Conservation (phyloP, 345 rosid genomes). For the Aegle marmelos region DNA sequence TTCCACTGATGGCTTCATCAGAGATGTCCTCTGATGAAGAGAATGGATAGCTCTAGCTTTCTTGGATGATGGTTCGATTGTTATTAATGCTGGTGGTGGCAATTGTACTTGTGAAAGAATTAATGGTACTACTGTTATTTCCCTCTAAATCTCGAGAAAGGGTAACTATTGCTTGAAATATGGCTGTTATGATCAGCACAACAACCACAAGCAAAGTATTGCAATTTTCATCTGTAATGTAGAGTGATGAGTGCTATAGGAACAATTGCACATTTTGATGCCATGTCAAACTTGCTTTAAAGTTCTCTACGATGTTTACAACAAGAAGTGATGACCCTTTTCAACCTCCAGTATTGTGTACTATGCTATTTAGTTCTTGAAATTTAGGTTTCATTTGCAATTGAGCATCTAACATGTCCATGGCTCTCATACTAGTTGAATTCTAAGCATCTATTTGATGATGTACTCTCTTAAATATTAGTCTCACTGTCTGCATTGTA, state of each 20-base stretch:
- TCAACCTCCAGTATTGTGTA: background rate
- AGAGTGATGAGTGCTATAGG: slow-evolving; percentile 4
- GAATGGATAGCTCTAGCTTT: rapidly evolving
- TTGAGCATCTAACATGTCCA: slow-evolving; percentile 16
- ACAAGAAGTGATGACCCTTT: background rate
- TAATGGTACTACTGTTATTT: background rate
- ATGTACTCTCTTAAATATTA: slow-evolving; percentile 14
- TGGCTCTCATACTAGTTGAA: slow-evolving; percentile 12
- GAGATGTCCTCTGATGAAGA: no score
- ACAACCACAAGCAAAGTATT: slow-evolving; percentile 28
- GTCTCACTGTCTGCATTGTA: slow-evolving; percentile 7
- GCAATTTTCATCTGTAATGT: slow-evolving; percentile 17
- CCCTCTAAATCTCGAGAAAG: slow-evolving; percentile 19
- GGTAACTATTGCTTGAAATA: slow-evolving; percentile 24
- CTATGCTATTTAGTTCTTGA: slow-evolving; percentile 5
- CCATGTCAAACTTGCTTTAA: background rate
- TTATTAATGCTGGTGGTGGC: no score
- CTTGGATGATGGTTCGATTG: no score
- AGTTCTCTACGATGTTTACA: background rate
- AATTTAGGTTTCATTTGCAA: background rate
- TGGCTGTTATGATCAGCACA: slow-evolving; percentile 31
- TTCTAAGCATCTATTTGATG: slow-evolving; percentile 19
- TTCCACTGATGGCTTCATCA: no score
- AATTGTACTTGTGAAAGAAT: no score
- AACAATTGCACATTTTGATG: background rate